phyloP scores from a whole-genome alignment of 1,139 yeast genomes.

The Wickerhamiella infanticola region DNA sequence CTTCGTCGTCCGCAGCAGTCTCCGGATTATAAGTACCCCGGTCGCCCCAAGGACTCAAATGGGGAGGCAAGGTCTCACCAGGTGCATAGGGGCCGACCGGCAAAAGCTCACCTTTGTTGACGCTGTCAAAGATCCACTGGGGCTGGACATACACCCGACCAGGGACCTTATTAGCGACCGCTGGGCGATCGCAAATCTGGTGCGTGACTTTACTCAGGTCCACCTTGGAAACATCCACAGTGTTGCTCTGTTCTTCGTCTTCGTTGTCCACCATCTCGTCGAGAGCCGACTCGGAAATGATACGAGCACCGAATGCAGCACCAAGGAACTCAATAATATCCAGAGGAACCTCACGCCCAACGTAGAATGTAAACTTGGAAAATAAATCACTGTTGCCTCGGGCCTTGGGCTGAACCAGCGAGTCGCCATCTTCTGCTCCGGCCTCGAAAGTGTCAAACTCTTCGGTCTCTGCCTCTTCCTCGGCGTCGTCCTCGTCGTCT shows the following conservation, averaged over 20 bases:
- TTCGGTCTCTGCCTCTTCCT: slow-evolving; percentile 30
- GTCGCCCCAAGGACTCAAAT: slow-evolving; percentile 98
- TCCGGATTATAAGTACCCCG: slow-evolving; percentile 79
- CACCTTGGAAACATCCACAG: slow-evolving; percentile 20
- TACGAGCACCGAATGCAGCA: slow-evolving; percentile 73
- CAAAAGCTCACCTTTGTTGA: slow-evolving; percentile 60
- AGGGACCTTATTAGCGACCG: slow-evolving; percentile 55
- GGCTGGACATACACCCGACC: slow-evolving; percentile 95
- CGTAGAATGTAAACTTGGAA: slow-evolving; percentile 59
- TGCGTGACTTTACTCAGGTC: slow-evolving; percentile 68
- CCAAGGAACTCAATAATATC: slow-evolving; percentile 83
- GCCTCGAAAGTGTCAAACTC: slow-evolving; percentile 60
- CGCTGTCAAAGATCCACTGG: slow-evolving; percentile 91
- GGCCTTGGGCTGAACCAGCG: slow-evolving; percentile 64
- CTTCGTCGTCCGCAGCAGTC: slow-evolving; percentile 36
- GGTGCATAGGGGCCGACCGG: slow-evolving; percentile 77
- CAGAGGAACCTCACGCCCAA: slow-evolving; percentile 92
- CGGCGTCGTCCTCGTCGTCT: slow-evolving; percentile 26
- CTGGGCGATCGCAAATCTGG: slow-evolving; percentile 89
- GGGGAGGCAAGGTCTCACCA: slow-evolving; percentile 93
- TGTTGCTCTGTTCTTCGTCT: slow-evolving; percentile 19
- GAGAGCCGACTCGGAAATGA: slow-evolving; percentile 73
- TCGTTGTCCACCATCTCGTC: slow-evolving; percentile 45
- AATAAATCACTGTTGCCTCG: slow-evolving; percentile 45
- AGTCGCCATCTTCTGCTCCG: slow-evolving; percentile 57